Conservation (phyloP, 2,329 filamentous ascomycete genomes). For the Cordyceps sp. region DNA sequence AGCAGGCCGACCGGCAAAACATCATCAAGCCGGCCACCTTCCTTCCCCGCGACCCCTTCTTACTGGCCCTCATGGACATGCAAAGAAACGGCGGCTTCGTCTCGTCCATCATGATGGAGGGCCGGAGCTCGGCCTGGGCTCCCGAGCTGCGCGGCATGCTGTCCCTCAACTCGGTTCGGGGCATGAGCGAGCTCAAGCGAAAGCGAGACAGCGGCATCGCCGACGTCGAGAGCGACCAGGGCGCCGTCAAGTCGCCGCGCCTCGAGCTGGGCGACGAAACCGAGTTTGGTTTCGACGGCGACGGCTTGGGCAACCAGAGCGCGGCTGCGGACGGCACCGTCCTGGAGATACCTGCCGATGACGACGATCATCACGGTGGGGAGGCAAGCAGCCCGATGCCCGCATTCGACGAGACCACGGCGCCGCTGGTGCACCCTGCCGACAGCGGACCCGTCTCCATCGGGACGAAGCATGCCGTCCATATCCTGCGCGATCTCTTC, state of each 20-base stretch:
- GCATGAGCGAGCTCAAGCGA: constrained; percentile 69
- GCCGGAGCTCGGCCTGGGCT: constrained; percentile 65
- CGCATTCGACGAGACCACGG: constrained; percentile 64
- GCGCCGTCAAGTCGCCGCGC: constrained; percentile 50
- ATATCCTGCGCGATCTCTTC: constrained; percentile 80
- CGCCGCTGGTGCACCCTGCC: constrained; percentile 59
- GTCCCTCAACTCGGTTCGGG: constrained; percentile 67
- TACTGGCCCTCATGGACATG: constrained; percentile 79
- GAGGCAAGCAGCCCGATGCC: constrained; percentile 31
- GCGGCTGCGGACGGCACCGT: constrained; percentile 44
- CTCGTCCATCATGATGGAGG: constrained; percentile 69
- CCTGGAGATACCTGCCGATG: constrained; percentile 46
- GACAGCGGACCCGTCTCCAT: constrained; percentile 78
- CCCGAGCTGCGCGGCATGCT: constrained; percentile 85
- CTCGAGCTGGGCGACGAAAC: constrained; percentile 54
- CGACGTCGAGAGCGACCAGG: constrained; percentile 54
- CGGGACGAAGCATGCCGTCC: constrained; percentile 89
- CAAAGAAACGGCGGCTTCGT: constrained; percentile 86
- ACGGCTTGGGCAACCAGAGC: constrained; percentile 34
- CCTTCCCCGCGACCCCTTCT: constrained; percentile 70
- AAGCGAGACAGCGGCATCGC: constrained; percentile 83
- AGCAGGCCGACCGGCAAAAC: constrained; percentile 70
- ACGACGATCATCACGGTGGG: constrained; percentile 29
- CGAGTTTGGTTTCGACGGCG: constrained; percentile 27
- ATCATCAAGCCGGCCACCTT: constrained; percentile 74